Evolutionary conservation across 1,284 basidiomycete genomes (phyloP).

Genomic region (Cryptococcus sp.): DNA sequence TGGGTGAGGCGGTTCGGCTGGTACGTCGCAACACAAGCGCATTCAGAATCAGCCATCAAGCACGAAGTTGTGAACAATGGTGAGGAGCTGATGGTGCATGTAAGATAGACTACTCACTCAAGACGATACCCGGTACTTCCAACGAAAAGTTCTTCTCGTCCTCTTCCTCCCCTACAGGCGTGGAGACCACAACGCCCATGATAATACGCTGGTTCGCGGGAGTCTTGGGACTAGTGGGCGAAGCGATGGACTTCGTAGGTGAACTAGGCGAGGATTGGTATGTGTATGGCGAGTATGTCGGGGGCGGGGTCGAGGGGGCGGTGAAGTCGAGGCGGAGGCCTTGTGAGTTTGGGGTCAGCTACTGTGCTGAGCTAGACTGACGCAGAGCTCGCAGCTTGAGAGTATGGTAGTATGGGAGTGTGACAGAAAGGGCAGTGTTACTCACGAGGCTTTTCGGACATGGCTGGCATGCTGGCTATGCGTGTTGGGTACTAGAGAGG

Average conservation of each 20-base stretch:
- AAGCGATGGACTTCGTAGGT: not conserved
- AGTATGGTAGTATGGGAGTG: not conserved
- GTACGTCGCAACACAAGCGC: not conserved
- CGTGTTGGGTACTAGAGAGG: too few relatives aligned
- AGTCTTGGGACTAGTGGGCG: conserved; percentile 7
- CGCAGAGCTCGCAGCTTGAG: not conserved
- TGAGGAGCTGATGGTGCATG: too few relatives aligned
- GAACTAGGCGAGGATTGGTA: not conserved
- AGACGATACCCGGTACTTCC: conserved; percentile 27
- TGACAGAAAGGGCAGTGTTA: not conserved
- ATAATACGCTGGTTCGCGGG: conserved; percentile 11
- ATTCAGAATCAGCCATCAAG: not conserved
- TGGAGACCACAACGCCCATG: conserved; percentile 22
- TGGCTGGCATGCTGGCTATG: not conserved
- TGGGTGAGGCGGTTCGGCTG: conserved; percentile 22
- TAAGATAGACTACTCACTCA: conserved; percentile 18
- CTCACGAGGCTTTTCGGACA: conserved; percentile 6
- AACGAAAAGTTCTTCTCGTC: conserved; percentile 11
- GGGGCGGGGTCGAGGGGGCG: conserved; percentile 16
- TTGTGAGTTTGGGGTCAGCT: not conserved
- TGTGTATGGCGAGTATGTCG: conserved; percentile 15
- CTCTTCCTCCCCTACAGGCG: conserved; percentile 4
- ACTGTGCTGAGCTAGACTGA: not conserved
- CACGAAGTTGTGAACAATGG: not conserved
- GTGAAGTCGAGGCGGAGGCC: conserved; percentile 19